Base-by-base conservation (phyloP, 169 alveolate species). In the Plasmodium sp. region DNA sequence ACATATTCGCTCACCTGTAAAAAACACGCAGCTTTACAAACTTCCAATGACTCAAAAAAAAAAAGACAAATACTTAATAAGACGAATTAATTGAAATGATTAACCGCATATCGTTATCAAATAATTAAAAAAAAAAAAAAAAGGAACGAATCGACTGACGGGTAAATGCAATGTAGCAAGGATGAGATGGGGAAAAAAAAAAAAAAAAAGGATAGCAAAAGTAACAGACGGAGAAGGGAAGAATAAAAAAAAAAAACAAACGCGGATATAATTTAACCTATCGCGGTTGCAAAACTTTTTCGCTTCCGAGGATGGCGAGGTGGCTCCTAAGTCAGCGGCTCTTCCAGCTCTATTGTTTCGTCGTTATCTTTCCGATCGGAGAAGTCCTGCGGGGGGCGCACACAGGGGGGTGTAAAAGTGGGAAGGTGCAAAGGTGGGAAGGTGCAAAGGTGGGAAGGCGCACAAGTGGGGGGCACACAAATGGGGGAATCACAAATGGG, bases 361-460 rank as follows among this genome's bases (percentile, higher is more conserved):
- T 91, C 95, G 56, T 91, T 91, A 31, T 72, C 92, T 71, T 91
- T 91, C 75, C 83, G 82, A 39, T 91, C 95, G 22, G 92, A 80
- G 39, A 91, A 82, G n/a, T 91, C 95, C 95, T 91, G 75, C 12
- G 51, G 9, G 22, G 27, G 5, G 80, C 22, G n/a, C 14, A 84
- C 2, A 39, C 33, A 39, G 4, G 0, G 75, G 14, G 67, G 27
- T 22, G 18, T 33, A 91, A 91, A 43, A 45, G 81, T 27, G 33
- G 4, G 0, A 56, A 5, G 67, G 27, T 22, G 18, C 48, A 91
- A 91, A 43, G 33, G 81, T 27, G 33, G 18, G 6, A 91, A 9
- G 9, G 4, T 18, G 74, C 41, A 62, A 41, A 34, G 16, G 74
- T 22, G 62, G 45, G 72, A 56, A 54, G n/a, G n/a, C n/a, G n/a